Evolutionary conservation across 1,139 yeast species (phyloP).

Genomic region (Kluyveromyces marxianus): DNA sequence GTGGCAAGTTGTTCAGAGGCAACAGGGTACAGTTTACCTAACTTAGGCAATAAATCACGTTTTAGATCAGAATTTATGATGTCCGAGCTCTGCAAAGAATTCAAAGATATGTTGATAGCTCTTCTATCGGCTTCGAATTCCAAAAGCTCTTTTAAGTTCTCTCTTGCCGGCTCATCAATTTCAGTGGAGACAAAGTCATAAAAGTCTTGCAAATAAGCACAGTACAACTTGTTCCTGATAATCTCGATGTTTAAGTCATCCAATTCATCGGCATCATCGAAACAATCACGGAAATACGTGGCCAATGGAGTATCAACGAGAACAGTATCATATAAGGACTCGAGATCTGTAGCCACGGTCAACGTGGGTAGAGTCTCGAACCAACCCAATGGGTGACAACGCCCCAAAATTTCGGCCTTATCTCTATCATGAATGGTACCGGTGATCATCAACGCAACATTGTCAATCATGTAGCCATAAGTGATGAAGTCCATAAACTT

Average conservation of each 20-base stretch:
- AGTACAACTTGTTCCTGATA: constrained; percentile 82
- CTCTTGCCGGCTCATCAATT: constrained; percentile 69
- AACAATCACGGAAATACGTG: constrained; percentile 86
- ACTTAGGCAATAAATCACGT: constrained; percentile 65
- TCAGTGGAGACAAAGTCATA: constrained; percentile 52
- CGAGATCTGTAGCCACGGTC: constrained; percentile 89
- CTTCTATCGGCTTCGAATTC: constrained; percentile 94
- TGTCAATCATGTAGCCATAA: constrained; percentile 97
- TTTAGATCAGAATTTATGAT: constrained; percentile 58
- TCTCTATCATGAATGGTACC: constrained; percentile 96
- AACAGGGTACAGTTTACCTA: constrained; percentile 75
- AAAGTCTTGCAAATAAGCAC: constrained; percentile 89
- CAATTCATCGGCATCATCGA: constrained; percentile 79
- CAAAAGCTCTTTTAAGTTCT: constrained; percentile 69
- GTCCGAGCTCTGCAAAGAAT: constrained; percentile 50
- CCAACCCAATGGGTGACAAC: constrained; percentile 98
- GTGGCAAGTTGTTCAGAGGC: constrained; percentile 64
- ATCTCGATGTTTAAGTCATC: constrained; percentile 95
- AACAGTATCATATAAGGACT: constrained; percentile 87
- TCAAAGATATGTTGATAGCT: constrained; percentile 82
- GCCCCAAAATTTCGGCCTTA: constrained; percentile 71
- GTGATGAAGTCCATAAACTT: constrained; percentile 85
- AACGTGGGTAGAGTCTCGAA: constrained; percentile 95
- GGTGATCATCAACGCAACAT: constrained; percentile 89
- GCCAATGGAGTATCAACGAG: constrained; percentile 96